These are phyloP conservation scores for Acanthamoeba sp. DNA, from an alignment of 208 protist species.

Conservation along the genomic window DNA sequence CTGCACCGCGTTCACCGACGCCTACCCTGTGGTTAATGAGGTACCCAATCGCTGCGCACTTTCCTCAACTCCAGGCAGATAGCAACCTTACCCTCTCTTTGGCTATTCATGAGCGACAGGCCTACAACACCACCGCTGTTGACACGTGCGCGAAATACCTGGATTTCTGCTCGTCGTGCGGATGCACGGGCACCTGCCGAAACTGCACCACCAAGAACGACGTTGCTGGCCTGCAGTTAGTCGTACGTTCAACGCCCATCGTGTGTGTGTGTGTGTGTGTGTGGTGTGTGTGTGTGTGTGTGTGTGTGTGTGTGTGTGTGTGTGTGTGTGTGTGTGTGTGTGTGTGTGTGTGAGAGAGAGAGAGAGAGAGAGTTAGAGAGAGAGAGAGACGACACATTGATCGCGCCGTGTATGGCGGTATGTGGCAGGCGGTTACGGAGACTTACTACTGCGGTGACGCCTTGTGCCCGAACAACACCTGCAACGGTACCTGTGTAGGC, in stretches of 20 bases:
- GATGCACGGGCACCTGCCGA: not conserved
- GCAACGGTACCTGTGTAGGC: not conserved
- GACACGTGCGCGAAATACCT: not conserved
- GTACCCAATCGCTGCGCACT: too few species aligned
- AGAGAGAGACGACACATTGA: too few species aligned
- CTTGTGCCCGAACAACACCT: not conserved
- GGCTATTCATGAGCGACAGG: too few species aligned
- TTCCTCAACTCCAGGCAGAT: too few species aligned
- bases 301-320: too few species aligned
- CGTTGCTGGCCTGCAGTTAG: not conserved
- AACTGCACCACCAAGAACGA: not conserved
- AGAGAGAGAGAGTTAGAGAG: too few species aligned
- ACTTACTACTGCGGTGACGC: not conserved
- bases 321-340: too few species aligned
- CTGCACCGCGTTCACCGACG: not conserved
- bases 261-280: too few species aligned
- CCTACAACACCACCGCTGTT: not conserved
- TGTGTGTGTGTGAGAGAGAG: too few species aligned
- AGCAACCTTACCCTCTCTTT: too few species aligned
- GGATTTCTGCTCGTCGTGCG: not conserved
- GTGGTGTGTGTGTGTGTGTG: too few species aligned
- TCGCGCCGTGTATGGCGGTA: not conserved
- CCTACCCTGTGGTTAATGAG: not conserved
- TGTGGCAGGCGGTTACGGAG: not conserved
- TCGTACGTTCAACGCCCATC: not conserved